These are phyloP conservation scores for Colletotrichum liriopes DNA, from an alignment of 2,329 filamentous ascomycete genomes.

Conservation along the genomic window DNA sequence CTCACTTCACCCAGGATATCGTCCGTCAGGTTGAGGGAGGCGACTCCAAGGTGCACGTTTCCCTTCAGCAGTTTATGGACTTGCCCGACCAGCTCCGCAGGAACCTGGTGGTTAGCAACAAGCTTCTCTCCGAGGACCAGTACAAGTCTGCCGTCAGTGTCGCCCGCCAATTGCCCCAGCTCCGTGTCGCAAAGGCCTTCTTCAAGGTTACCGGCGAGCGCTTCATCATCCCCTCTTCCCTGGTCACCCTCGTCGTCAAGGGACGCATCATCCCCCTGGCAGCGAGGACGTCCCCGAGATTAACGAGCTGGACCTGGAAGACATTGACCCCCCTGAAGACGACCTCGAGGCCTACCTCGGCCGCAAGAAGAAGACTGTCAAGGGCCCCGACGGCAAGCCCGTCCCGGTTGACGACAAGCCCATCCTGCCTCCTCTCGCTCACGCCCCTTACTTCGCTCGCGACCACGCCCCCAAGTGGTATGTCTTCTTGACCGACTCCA, in stretches of 20 bases:
- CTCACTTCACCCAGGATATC: constrained; percentile 82
- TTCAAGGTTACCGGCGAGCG: constrained; percentile 99
- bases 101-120: constrained; percentile 78
- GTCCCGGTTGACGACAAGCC: constrained; percentile 73
- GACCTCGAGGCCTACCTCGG: constrained; percentile 89
- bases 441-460: constrained; percentile 91
- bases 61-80: constrained; percentile 91
- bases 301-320: constrained; percentile 85
- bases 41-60: constrained; percentile 81
- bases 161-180: constrained; percentile 85
- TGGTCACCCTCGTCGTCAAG: constrained; percentile 96
- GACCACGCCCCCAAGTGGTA: constrained; percentile 95
- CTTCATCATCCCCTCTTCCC: constrained; percentile 90
- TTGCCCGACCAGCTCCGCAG: constrained; percentile 82
- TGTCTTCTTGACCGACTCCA: constrained; percentile 93
- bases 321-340: constrained; percentile 92
- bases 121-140: constrained; percentile 81
- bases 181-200: constrained; percentile 92
- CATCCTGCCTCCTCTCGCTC: constrained; percentile 86
- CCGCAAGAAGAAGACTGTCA: constrained; percentile 77
- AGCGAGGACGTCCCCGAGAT: constrained; percentile 81
- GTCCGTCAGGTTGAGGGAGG: constrained; percentile 78
- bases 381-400: constrained; percentile 72
- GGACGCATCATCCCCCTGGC: constrained; percentile 94
- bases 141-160: constrained; percentile 83